Evolutionary conservation across 805 yeast genomes (phyloP), one percentile per base, ranked within the genome.

Genomic region (Starmerella sirachaensis): DNA sequence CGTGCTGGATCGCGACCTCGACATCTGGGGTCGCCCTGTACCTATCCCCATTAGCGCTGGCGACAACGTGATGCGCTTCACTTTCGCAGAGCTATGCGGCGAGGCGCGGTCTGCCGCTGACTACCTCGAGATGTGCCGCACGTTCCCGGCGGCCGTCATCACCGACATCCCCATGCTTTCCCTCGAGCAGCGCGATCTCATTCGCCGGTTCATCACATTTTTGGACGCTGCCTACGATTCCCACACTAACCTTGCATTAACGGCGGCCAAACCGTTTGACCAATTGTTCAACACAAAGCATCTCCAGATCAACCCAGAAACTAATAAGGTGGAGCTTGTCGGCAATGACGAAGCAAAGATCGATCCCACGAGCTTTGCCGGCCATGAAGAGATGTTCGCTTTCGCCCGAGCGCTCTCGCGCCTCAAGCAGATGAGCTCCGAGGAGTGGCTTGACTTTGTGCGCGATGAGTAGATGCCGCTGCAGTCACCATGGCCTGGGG

Each of bases 361-460:
- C 53, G 50, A 48, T 33, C 37, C 47, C 28, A 23, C 52, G 19
- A 50, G 46, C 45, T 88, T 91, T 62, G 82, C 81, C 5, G 70
- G 91, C 28, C 97, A 85, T 59, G 98, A 88, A 59, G 98, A 88
- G 61, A 72, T 78, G 57, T 91, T 88, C 63, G 98, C 98, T 16
- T 88, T 88, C 65, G 94, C 95, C 0, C 71, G 98, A 55, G 96
- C 97, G 0, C 65, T 88, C 41, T 78, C 91, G 50, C 74, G 98
- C 56, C 66, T 91, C 48, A 71, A 86, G 29, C 97, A 88, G 50
- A 88, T 88, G 96, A 78, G 93, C 48, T 79, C 94, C 5, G 77
- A 76, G 18, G 93, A 80, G 36, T 88, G 98, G 98, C 52, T 52
- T 22, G 51, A 52, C 17, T 40, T 23, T 30, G 33, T 34, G 19